Percentiles rank a stretch among this genome's conserved stretches.
These are phyloP conservation scores for Blastocystis sp. DNA, from an alignment of 352 stramenopile genomes.

Conservation along the genomic window DNA sequence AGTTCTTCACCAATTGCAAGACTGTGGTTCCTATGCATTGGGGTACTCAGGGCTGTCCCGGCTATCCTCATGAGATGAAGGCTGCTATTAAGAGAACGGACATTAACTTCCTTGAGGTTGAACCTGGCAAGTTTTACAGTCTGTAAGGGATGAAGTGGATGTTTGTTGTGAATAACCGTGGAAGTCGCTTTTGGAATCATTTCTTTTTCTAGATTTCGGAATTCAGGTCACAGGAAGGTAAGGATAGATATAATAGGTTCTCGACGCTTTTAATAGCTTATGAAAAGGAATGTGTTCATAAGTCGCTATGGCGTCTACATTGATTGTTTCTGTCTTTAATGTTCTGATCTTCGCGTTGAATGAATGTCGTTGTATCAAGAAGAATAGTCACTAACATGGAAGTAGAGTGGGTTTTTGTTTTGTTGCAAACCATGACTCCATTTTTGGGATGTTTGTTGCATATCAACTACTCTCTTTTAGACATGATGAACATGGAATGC, in stretches of 20 bases:
- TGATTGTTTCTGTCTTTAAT: background rate
- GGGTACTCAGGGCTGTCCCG: constrained; percentile 45
- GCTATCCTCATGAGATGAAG: constrained; percentile 48
- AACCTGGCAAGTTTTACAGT: constrained; percentile 42
- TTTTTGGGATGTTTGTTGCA: background rate
- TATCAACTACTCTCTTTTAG: background rate
- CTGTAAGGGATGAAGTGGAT: constrained; percentile 19
- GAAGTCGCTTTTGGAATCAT: background rate
- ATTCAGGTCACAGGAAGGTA: background rate
- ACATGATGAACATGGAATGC: background rate
- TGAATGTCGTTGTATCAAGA: too few relatives aligned
- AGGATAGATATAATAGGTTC: background rate
- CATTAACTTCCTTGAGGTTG: constrained; percentile 49
- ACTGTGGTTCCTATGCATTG: constrained; percentile 56
- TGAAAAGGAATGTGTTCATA: constrained; percentile 22
- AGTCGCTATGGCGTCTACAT: constrained; percentile 26
- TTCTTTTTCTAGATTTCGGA: background rate
- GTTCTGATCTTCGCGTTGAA: background rate
- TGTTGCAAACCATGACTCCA: too few relatives aligned
- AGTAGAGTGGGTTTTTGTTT: background rate
- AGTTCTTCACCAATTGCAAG: constrained; percentile 52
- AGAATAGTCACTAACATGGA: too few relatives aligned
- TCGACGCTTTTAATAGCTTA: constrained; percentile 25
- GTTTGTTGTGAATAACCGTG: constrained; percentile 31
- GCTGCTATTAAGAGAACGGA: constrained; percentile 43